Percentiles rank a stretch among this genome's conserved stretches.
Conservation (phyloP, 192 early-diverging fungal species). For the Coemansia umbellata region DNA sequence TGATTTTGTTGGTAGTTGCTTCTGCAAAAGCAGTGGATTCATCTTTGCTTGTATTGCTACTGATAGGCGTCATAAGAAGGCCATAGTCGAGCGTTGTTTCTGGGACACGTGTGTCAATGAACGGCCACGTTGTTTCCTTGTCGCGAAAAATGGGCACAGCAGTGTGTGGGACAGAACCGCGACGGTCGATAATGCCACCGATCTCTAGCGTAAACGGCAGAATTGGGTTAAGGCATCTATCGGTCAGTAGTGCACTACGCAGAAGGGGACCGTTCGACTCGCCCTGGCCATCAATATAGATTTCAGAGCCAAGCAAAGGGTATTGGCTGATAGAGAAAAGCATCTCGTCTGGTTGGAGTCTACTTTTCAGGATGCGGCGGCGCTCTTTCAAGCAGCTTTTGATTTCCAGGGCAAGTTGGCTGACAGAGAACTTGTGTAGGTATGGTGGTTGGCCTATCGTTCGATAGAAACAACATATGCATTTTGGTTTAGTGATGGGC, state of each 20-base stretch:
- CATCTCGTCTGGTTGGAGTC: conserved; percentile 70
- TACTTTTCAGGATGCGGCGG: conserved; percentile 61
- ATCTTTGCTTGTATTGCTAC: neutral
- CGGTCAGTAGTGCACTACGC: conserved; percentile 83
- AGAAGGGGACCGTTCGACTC: conserved; percentile 61
- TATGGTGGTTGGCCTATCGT: conserved; percentile 44
- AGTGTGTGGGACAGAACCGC: conserved; percentile 88
- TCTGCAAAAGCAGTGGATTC: neutral
- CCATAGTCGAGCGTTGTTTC: conserved; percentile 12
- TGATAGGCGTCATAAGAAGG: conserved; percentile 1
- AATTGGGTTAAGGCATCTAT: conserved; percentile 88
- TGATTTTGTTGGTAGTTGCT: neutral
- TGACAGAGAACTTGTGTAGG: conserved; percentile 31
- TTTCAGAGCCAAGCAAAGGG: conserved; percentile 78
- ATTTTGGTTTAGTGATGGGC: too few species aligned
- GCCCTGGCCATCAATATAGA: conserved; percentile 65
- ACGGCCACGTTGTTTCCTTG: conserved; percentile 81
- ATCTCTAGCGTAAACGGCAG: conserved; percentile 88
- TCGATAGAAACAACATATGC: too few species aligned
- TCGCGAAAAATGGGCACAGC: conserved; percentile 92
- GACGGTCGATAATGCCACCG: conserved; percentile 84
- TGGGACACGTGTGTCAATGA: conserved; percentile 65
- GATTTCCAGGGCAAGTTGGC: conserved; percentile 29
- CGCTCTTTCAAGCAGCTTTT: conserved; percentile 41
- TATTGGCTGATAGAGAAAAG: conserved; percentile 83